Percentiles rank a stretch among this genome's conserved stretches.
phyloP scores from a whole-genome alignment of 2,329 filamentous ascomycete species.

The Grosmannia huntii region DNA sequence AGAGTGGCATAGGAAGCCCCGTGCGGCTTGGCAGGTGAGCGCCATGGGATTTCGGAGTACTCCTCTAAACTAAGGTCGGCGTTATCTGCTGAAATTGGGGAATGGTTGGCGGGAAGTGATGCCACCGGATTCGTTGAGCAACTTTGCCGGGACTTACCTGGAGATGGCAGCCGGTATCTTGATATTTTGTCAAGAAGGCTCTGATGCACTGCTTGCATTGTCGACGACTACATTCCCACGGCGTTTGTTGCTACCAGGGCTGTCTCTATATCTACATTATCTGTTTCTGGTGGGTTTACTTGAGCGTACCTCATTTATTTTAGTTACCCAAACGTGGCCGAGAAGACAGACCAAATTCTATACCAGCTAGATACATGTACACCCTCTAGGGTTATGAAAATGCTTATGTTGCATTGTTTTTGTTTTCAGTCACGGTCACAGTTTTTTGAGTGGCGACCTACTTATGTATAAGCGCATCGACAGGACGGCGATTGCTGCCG shows the following conservation, averaged over 20 bases:
- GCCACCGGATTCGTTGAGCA: not conserved
- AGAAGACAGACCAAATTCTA: not conserved
- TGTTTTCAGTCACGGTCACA: not conserved
- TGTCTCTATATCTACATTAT: not conserved
- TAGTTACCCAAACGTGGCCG: not conserved
- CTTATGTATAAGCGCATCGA: conserved; percentile 29
- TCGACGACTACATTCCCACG: not conserved
- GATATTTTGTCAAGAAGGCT: not conserved
- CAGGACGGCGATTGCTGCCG: conserved; percentile 28
- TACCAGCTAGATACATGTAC: not conserved
- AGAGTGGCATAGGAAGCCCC: conserved; percentile 21
- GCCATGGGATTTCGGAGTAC: not conserved
- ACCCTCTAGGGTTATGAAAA: not conserved
- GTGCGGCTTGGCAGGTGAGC: not conserved
- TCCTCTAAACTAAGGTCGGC: not conserved
- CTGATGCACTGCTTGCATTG: not conserved
- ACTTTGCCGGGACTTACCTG: too few relatives aligned
- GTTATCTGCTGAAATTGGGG: not conserved
- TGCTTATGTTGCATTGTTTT: not conserved
- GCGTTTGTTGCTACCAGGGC: not conserved
- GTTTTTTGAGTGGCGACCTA: not conserved
- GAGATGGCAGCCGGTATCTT: not conserved
- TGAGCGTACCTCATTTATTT: conserved; percentile 8
- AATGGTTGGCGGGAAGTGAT: not conserved
- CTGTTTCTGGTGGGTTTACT: not conserved